Conservation (phyloP, 169 alveolate species). For the Eimeria sp. region DNA sequence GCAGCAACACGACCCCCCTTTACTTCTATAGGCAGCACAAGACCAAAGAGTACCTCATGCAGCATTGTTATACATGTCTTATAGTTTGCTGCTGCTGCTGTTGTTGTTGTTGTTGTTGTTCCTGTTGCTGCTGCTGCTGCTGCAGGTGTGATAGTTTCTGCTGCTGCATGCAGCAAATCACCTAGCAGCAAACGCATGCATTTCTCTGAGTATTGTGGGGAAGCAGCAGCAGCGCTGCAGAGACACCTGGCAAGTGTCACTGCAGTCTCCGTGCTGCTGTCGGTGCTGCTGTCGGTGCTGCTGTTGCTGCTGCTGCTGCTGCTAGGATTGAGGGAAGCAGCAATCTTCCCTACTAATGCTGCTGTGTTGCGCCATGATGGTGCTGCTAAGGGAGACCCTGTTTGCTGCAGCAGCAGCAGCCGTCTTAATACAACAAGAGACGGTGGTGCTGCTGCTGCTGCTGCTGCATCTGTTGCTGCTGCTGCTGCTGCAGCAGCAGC, state of each 20-base stretch:
- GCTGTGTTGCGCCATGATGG: conserved; percentile 50
- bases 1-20: conserved; percentile 35
- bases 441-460: conserved; percentile 41
- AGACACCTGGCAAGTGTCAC: conserved; percentile 38
- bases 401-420: conserved; percentile 76
- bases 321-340: conserved; percentile 27
- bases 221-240: conserved; percentile 53
- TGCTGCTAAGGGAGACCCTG: conserved; percentile 9
- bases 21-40: conserved; percentile 37
- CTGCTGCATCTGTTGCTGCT: background rate
- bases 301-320: conserved; percentile 64
- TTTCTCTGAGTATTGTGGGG: conserved; percentile 45
- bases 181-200: conserved; percentile 1
- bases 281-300: background rate
- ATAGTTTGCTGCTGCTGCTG: background rate
- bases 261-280: conserved; percentile 18
- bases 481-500: conserved; percentile 50
- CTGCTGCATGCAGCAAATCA: conserved; percentile 40
- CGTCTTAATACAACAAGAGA: conserved; percentile 22
- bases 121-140: conserved; percentile 37
- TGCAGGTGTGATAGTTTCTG: background rate
- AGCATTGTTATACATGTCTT: conserved; percentile 34
- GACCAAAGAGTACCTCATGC: conserved; percentile 23
- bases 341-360: conserved; percentile 7
- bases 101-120: conserved; percentile 9